These are phyloP conservation scores for Cordyceps cateniannulata DNA, from an alignment of 2,329 filamentous ascomycete genomes.

Conservation along the genomic window DNA sequence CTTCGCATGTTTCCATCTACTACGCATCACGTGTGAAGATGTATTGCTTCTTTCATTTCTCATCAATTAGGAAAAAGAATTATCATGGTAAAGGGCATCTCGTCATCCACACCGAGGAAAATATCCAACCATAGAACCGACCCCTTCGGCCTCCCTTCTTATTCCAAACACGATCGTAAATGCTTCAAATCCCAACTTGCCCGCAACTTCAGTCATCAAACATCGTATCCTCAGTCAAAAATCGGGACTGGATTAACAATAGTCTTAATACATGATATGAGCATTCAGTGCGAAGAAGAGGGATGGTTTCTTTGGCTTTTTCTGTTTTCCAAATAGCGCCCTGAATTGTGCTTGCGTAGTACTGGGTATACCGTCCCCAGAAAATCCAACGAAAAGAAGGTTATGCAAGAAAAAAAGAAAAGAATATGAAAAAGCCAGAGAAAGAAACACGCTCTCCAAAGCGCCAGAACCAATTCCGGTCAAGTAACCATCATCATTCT, in stretches of 20 bases:
- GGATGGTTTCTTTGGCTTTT: too few species aligned
- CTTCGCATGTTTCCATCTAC: not conserved
- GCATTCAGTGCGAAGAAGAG: too few species aligned
- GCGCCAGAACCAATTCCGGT: not conserved
- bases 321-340: not conserved
- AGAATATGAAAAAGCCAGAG: not conserved
- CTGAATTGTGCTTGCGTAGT: not conserved
- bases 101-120: not conserved
- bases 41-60: not conserved
- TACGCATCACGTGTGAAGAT: not conserved
- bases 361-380: not conserved
- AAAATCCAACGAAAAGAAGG: not conserved
- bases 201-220: not conserved
- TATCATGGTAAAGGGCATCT: not conserved
- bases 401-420: not conserved
- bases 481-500: not conserved
- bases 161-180: not conserved
- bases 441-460: not conserved
- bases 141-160: not conserved
- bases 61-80: not conserved
- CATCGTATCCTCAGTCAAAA: too few species aligned
- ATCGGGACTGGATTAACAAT: too few species aligned
- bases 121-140: not conserved
- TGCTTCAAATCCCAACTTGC: too few species aligned
- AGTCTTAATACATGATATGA: not conserved